A percentile compares a stretch with the other conserved stretches of the same genome.
Evolutionary conservation across 1,284 basidiomycete species (phyloP).

Genomic region (Moesziomyces sp.): DNA sequence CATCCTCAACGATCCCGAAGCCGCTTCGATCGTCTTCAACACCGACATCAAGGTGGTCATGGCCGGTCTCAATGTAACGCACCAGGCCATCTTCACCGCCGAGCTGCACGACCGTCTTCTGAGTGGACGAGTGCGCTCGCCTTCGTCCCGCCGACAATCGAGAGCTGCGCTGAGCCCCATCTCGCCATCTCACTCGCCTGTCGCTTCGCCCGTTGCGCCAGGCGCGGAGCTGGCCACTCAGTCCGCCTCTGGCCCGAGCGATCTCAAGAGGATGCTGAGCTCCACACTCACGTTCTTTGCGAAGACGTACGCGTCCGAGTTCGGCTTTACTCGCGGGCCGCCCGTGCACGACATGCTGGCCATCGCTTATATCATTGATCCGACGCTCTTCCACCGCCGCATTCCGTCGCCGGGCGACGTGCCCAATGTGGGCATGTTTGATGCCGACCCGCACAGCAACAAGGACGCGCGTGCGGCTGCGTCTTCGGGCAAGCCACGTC

Average conservation of each 20-base stretch:
- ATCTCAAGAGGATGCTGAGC: slow-evolving; percentile 46
- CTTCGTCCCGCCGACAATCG: slow-evolving; percentile 38
- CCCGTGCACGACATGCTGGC: slow-evolving; percentile 61
- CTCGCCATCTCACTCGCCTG: slow-evolving; percentile 20
- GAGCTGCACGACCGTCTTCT: slow-evolving; percentile 47
- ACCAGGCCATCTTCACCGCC: slow-evolving; percentile 56
- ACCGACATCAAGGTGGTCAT: slow-evolving; percentile 56
- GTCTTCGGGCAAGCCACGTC: slow-evolving; percentile 1
- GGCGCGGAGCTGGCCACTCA: slow-evolving; percentile 15
- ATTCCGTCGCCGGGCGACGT: slow-evolving; percentile 43
- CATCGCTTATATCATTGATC: slow-evolving; percentile 59
- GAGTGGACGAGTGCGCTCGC: slow-evolving; percentile 16
- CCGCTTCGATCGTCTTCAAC: slow-evolving; percentile 57
- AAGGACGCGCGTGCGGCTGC: slow-evolving; percentile 12
- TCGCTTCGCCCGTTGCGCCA: slow-evolving; percentile 13
- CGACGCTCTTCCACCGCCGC: slow-evolving; percentile 52
- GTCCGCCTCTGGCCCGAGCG: slow-evolving; percentile 28
- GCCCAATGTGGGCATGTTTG: slow-evolving; percentile 22
- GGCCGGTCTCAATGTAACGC: slow-evolving; percentile 62
- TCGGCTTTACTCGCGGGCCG: slow-evolving; percentile 57
- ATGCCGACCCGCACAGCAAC: slow-evolving; percentile 42
- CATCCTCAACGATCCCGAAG: slow-evolving; percentile 62
- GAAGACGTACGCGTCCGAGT: slow-evolving; percentile 50
- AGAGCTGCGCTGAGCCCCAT: slow-evolving; percentile 8
- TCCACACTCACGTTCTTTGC: slow-evolving; percentile 58